Percentiles rank a stretch among this genome's conserved stretches.
phyloP scores from a whole-genome alignment of 257 asterid genomes.

The Penstemon barbatus region DNA sequence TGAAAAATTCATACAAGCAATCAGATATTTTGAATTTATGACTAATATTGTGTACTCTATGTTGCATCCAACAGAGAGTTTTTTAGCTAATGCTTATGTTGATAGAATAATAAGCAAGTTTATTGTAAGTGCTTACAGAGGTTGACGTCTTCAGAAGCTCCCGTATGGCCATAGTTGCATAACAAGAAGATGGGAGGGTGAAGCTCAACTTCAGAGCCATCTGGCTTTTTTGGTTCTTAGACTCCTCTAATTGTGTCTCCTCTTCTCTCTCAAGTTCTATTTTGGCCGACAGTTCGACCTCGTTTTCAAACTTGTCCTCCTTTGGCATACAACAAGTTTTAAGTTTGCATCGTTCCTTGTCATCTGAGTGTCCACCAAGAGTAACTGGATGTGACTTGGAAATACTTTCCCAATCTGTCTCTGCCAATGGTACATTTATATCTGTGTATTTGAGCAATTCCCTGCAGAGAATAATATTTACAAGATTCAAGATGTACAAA shows the following conservation, averaged over 20 bases:
- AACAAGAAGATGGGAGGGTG: slow-evolving; percentile 88
- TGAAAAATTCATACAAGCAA: background rate
- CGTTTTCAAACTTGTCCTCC: slow-evolving; percentile 30
- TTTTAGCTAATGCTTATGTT: slow-evolving; percentile 6
- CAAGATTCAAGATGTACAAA: slow-evolving; percentile 24
- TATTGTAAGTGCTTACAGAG: slow-evolving; percentile 56
- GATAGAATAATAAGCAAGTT: slow-evolving; percentile 18
- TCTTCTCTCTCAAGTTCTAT: slow-evolving; percentile 25
- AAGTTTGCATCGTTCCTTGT: slow-evolving; percentile 28
- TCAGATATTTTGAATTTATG: background rate
- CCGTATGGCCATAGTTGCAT: slow-evolving; percentile 99
- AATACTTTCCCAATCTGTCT: slow-evolving; percentile 79
- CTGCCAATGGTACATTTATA: slow-evolving; percentile 65
- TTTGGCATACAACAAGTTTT: slow-evolving; percentile 26
- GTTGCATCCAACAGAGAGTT: slow-evolving; percentile 2
- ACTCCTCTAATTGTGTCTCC: slow-evolving; percentile 33
- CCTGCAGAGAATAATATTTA: slow-evolving; percentile 44
- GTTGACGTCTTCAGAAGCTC: slow-evolving; percentile 94
- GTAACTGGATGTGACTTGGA: slow-evolving; percentile 40
- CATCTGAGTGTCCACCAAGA: slow-evolving; percentile 28
- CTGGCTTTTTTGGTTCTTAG: slow-evolving; percentile 43
- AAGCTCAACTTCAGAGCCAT: slow-evolving; percentile 85
- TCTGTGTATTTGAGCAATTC: slow-evolving; percentile 73
- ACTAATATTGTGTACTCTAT: background rate
- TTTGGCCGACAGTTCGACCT: slow-evolving; percentile 23